Evolutionary conservation across 768 basidiomycete species (phyloP).

Genomic region (Boletus fagicola): DNA sequence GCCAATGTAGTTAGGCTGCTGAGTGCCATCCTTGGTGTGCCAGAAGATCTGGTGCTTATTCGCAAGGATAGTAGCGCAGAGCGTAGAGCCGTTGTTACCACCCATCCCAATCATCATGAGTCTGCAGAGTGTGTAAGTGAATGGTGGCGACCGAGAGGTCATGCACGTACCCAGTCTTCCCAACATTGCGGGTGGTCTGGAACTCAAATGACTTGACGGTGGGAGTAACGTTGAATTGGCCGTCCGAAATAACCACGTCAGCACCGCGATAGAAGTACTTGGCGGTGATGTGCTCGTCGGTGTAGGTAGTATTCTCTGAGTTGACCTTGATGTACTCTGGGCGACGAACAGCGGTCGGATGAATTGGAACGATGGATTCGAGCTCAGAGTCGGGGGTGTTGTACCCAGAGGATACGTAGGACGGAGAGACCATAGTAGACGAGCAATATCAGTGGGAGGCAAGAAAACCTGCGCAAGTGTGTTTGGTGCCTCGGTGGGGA

Average conservation of each 20-base stretch:
- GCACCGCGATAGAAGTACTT: constrained; percentile 81
- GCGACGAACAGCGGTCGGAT: constrained; percentile 84
- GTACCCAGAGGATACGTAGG: constrained; percentile 53
- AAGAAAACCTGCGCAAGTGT: constrained; percentile 71
- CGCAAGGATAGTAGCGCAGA: constrained; percentile 92
- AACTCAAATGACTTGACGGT: constrained; percentile 84
- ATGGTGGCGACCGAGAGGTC: background rate
- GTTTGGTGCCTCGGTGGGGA: constrained; percentile 81
- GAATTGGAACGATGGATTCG: constrained; percentile 67
- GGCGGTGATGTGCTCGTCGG: constrained; percentile 78
- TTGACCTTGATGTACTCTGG: constrained; percentile 75
- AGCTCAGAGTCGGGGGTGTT: constrained; percentile 71
- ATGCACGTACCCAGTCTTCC: constrained; percentile 83
- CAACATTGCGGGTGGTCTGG: constrained; percentile 81
- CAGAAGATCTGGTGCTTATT: constrained; percentile 94
- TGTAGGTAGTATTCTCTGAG: constrained; percentile 78
- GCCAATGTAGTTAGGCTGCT: constrained; percentile 97
- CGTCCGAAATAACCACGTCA: constrained; percentile 63
- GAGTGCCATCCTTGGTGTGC: constrained; percentile 89
- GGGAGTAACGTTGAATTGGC: constrained; percentile 77
- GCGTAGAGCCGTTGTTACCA: constrained; percentile 95
- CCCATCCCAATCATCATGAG: constrained; percentile 92
- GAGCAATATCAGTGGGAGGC: constrained; percentile 40
- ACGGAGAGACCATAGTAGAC: constrained; percentile 45
- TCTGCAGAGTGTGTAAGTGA: background rate